phyloP scores from a whole-genome alignment of 108 stramenopile genomes.

The Fragilariopsis cylindrus region DNA sequence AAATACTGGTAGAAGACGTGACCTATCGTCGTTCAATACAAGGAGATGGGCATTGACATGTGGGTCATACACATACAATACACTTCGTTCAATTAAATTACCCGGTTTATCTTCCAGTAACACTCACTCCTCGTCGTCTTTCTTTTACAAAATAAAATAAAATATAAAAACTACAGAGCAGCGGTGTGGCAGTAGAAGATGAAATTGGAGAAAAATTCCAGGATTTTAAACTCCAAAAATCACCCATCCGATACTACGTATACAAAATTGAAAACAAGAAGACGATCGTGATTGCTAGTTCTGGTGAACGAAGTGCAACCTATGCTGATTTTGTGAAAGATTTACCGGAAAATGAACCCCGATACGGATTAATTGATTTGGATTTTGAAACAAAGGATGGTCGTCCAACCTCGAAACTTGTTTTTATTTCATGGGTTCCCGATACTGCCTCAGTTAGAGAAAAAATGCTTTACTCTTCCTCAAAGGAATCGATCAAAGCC shows the following conservation, averaged over 20 bases:
- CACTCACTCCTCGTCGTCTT: too few species aligned
- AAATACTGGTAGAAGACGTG: too few species aligned
- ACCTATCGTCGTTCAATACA: too few species aligned
- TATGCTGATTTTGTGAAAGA: slow-evolving; percentile 84
- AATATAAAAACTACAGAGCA: background rate
- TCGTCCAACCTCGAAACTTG: slow-evolving; percentile 90
- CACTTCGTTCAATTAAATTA: too few species aligned
- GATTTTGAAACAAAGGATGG: slow-evolving; percentile 88
- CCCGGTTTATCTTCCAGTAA: too few species aligned
- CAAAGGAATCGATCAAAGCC: slow-evolving; percentile 90
- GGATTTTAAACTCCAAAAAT: slow-evolving; percentile 73
- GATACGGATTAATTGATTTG: slow-evolving; percentile 92
- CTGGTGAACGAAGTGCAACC: slow-evolving; percentile 55
- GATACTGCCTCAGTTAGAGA: slow-evolving; percentile 82
- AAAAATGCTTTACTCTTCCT: slow-evolving; percentile 95
- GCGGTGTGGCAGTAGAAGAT: slow-evolving; percentile 77
- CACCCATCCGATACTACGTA: slow-evolving; percentile 79
- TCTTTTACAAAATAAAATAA: too few species aligned
- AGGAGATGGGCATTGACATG: too few species aligned
- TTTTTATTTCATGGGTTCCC: slow-evolving; percentile 94
- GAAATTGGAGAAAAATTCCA: slow-evolving; percentile 70
- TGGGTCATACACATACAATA: too few species aligned
- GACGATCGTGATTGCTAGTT: slow-evolving; percentile 74
- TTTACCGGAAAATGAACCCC: slow-evolving; percentile 87
- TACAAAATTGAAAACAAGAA: slow-evolving; percentile 86